A percentile compares a stretch with the other conserved stretches of the same genome.
Evolutionary conservation across 2,329 filamentous ascomycete genomes (phyloP).

Genomic region (Arthrobotrys sinensis): DNA sequence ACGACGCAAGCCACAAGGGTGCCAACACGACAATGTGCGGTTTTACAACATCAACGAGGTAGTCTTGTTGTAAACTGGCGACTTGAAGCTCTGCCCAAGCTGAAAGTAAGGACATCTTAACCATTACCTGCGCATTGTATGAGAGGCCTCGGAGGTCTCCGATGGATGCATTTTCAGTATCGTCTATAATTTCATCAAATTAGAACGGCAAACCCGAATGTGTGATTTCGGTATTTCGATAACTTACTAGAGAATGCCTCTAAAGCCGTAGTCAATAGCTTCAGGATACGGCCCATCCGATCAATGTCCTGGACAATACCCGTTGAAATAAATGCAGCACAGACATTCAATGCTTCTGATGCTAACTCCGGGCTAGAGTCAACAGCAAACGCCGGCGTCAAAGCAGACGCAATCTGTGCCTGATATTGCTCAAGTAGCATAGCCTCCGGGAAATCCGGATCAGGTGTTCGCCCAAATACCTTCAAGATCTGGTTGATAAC

Average conservation of each 20-base stretch:
- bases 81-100: conserved; percentile 98
- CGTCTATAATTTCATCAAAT: conserved; percentile 68
- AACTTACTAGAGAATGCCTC: conserved; percentile 85
- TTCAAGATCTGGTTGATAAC: conserved; percentile 94
- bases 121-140: conserved; percentile 97
- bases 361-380: conserved; percentile 97
- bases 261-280: conserved; percentile 88
- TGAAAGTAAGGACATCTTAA: conserved; percentile 96
- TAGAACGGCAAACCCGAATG: conserved; percentile 43
- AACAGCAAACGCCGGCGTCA: conserved; percentile 94
- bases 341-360: conserved; percentile 96
- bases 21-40: conserved; percentile 92
- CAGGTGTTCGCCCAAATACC: conserved; percentile 94
- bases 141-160: conserved; percentile 93
- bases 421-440: conserved; percentile 98
- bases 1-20: conserved; percentile 91
- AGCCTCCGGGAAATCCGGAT: conserved; percentile 97
- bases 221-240: conserved; percentile 5
- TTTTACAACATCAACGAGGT: conserved; percentile 87
- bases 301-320: conserved; percentile 98
- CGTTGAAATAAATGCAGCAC: conserved; percentile 96
- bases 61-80: conserved; percentile 90
- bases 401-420: conserved; percentile 94
- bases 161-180: conserved; percentile 86
- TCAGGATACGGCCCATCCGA: conserved; percentile 97